Conservation (phyloP, 352 stramenopile species). For the Thraustotheca clavata region DNA sequence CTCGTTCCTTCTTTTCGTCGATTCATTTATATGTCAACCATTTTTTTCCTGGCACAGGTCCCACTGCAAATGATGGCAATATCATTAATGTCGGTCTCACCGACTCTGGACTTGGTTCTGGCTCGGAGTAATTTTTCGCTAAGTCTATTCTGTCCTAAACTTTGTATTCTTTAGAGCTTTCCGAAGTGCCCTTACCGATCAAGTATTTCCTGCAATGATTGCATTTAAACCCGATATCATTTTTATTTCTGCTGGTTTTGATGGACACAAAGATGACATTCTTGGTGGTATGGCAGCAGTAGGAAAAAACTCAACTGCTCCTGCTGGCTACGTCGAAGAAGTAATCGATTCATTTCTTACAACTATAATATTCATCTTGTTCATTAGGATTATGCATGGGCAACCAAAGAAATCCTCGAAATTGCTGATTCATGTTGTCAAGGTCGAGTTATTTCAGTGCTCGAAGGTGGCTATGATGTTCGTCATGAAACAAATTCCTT, state of each 20-base stretch:
- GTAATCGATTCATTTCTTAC: not conserved
- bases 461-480: conserved; percentile 83
- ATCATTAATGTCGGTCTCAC: conserved; percentile 72
- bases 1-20: conserved; percentile 76
- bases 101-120: conserved; percentile 33
- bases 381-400: conserved; percentile 66
- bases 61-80: conserved; percentile 46
- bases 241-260: conserved; percentile 84
- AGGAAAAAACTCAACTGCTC: conserved; percentile 54
- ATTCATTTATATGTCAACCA: conserved; percentile 72
- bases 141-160: not conserved
- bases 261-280: conserved; percentile 80
- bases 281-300: conserved; percentile 66
- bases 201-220: conserved; percentile 68
- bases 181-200: conserved; percentile 40
- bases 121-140: conserved; percentile 5
- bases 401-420: conserved; percentile 66
- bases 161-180: conserved; percentile 34
- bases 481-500: conserved; percentile 72
- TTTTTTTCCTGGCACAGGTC: conserved; percentile 75
- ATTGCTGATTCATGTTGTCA: conserved; percentile 53
- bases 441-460: conserved; percentile 69
- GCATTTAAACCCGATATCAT: conserved; percentile 73
- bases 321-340: conserved; percentile 65
- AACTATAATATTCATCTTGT: not conserved